Percentiles rank a stretch among this genome's conserved stretches.
These are phyloP conservation scores for Exserohilum turcica DNA, from an alignment of 2,329 filamentous ascomycete species.

Conservation along the genomic window DNA sequence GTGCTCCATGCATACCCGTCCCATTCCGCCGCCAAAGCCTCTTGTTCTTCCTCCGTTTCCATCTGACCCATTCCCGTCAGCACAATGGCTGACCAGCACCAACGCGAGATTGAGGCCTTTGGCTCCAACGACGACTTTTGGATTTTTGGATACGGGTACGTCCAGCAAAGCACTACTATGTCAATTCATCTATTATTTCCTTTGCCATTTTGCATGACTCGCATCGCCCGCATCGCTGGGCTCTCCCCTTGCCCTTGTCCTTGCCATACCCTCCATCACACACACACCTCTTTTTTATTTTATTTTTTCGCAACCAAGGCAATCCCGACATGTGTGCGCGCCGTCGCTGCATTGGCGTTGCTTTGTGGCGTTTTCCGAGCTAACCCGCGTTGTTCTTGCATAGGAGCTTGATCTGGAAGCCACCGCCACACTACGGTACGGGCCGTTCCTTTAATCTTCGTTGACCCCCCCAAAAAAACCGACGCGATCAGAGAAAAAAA, in stretches of 20 bases:
- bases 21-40: not conserved
- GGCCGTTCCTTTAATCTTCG: not conserved
- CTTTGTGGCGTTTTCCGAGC: not conserved
- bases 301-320: too few relatives aligned
- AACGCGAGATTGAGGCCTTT: slow-evolving; percentile 40
- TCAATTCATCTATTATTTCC: not conserved
- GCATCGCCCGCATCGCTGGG: too few relatives aligned
- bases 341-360: too few relatives aligned
- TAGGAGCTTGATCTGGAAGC: slow-evolving; percentile 97
- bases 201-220: too few relatives aligned
- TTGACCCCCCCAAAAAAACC: too few relatives aligned
- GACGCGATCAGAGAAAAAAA: too few relatives aligned
- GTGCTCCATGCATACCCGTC: too few relatives aligned
- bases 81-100: slow-evolving; percentile 31
- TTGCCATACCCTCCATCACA: not conserved
- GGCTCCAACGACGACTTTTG: slow-evolving; percentile 72
- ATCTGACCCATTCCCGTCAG: not conserved
- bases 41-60: not conserved
- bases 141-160: slow-evolving; percentile 95
- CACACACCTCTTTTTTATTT: not conserved
- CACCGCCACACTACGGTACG: slow-evolving; percentile 90
- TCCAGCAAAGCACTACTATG: not conserved
- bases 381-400: not conserved
- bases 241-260: too few relatives aligned
- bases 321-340: not conserved